Percentiles rank a stretch among this genome's conserved stretches.
These are phyloP conservation scores for Phytophthora ramorum DNA, from an alignment of 352 stramenopile species.

Conservation along the genomic window DNA sequence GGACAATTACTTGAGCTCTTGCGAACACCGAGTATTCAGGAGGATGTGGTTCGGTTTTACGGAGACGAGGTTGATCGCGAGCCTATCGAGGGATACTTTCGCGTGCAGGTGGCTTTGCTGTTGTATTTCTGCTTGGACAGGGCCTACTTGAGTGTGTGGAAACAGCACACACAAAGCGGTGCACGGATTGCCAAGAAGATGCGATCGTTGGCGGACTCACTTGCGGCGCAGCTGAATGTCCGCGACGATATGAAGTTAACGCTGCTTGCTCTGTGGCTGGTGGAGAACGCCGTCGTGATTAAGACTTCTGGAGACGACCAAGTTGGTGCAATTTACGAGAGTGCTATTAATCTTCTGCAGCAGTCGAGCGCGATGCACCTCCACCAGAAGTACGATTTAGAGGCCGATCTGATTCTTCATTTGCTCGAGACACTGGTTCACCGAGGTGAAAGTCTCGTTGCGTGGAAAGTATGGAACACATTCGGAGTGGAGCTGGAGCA, in stretches of 20 bases:
- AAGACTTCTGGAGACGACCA: constrained; percentile 70
- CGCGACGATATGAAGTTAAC: constrained; percentile 87
- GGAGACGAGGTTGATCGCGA: constrained; percentile 68
- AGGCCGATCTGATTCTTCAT: constrained; percentile 74
- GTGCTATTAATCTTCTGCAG: constrained; percentile 63
- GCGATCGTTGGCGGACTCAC: constrained; percentile 67
- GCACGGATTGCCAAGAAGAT: constrained; percentile 68
- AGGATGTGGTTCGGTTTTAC: constrained; percentile 71
- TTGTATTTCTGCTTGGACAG: constrained; percentile 85
- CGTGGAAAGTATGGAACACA: constrained; percentile 88
- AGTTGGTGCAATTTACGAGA: constrained; percentile 68
- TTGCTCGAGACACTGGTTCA: constrained; percentile 84
- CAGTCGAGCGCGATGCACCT: constrained; percentile 80
- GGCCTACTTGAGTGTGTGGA: constrained; percentile 65
- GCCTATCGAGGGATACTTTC: constrained; percentile 81
- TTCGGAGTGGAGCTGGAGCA: constrained; percentile 69
- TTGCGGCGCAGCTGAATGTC: constrained; percentile 74
- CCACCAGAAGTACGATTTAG: constrained; percentile 77
- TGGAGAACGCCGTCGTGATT: constrained; percentile 84
- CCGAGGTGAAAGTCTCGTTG: constrained; percentile 71
- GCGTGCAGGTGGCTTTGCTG: constrained; percentile 72
- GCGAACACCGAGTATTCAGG: constrained; percentile 46
- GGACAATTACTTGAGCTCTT: constrained; percentile 65
- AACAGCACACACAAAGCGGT: constrained; percentile 55
- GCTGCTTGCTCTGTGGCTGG: constrained; percentile 77